These are phyloP conservation scores for Neoscytalidium dimidiatum DNA, from an alignment of 2,329 filamentous ascomycete species.

Conservation along the genomic window DNA sequence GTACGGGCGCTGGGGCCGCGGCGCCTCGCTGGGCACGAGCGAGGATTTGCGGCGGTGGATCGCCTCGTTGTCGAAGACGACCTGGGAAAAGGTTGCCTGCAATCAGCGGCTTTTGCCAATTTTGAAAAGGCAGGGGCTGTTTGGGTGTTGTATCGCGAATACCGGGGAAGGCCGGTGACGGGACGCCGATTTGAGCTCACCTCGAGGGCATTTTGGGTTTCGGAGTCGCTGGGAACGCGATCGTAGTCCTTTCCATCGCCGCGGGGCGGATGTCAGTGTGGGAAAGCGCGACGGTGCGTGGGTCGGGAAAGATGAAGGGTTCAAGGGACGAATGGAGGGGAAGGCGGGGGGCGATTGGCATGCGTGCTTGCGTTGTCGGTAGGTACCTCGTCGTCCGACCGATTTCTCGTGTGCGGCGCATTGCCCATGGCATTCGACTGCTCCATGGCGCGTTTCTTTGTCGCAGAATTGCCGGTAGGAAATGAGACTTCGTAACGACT, in stretches of 20 bases:
- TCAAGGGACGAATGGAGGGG: neutral
- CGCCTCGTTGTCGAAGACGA: conserved; percentile 57
- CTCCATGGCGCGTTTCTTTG: conserved; percentile 3
- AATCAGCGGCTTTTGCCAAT: neutral
- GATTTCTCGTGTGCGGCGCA: neutral
- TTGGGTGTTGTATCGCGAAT: neutral
- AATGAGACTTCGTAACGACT: conserved; percentile 9
- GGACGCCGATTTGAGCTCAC: too few species aligned
- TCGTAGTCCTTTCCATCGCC: conserved; percentile 34
- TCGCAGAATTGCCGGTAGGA: neutral
- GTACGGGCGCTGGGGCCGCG: conserved; percentile 39
- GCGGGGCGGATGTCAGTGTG: conserved; percentile 33
- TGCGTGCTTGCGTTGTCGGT: neutral
- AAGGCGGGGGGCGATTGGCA: neutral
- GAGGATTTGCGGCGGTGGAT: conserved; percentile 62
- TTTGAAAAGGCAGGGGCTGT: neutral
- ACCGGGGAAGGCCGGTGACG: neutral
- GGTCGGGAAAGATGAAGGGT: neutral
- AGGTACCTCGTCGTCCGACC: conserved; percentile 14
- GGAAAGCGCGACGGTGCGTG: neutral
- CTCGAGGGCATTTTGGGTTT: conserved; percentile 44
- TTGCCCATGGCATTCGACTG: neutral
- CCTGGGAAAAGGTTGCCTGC: conserved; percentile 39
- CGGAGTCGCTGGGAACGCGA: conserved; percentile 36
- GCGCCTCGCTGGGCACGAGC: conserved; percentile 48